phyloP scores from a whole-genome alignment of 129 eudicot genomes.

The Centrapalus pauciflorus region DNA sequence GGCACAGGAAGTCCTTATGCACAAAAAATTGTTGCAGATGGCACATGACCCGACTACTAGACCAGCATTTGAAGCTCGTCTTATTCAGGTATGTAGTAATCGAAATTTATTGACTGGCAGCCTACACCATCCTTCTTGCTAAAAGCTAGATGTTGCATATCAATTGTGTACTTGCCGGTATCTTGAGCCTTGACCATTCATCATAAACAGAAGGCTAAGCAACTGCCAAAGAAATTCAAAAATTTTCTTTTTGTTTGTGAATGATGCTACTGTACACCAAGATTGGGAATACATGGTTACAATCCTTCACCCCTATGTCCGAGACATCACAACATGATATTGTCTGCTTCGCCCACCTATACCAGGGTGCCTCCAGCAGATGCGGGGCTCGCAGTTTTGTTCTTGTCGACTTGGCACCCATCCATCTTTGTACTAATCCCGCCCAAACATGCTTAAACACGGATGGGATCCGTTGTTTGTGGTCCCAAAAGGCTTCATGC shows the following conservation, averaged over 20 bases:
- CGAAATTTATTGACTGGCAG: not conserved
- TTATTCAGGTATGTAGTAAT: constrained; percentile 55
- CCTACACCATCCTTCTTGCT: not conserved
- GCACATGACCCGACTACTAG: constrained; percentile 70
- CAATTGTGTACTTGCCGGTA: not conserved
- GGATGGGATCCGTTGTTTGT: too few relatives aligned
- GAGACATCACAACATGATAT: too few relatives aligned
- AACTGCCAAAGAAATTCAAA: not conserved
- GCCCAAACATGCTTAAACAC: too few relatives aligned
- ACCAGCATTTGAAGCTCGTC: constrained; percentile 73
- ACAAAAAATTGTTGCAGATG: constrained; percentile 64
- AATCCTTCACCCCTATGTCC: not conserved
- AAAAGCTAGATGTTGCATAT: constrained; percentile 1
- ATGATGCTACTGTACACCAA: not conserved
- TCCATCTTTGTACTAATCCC: too few relatives aligned
- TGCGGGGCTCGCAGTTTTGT: too few relatives aligned
- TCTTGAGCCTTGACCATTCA: constrained; percentile 12
- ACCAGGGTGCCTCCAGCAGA: too few relatives aligned
- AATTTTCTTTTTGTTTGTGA: too few relatives aligned
- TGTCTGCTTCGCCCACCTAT: too few relatives aligned
- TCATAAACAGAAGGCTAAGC: not conserved
- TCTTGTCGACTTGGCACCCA: too few relatives aligned
- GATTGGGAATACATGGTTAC: not conserved
- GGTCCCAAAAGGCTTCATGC: too few relatives aligned
- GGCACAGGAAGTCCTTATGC: constrained; percentile 78